Evolutionary conservation across 108 stramenopile species (phyloP).

Genomic region (Conticribra weissflogii): DNA sequence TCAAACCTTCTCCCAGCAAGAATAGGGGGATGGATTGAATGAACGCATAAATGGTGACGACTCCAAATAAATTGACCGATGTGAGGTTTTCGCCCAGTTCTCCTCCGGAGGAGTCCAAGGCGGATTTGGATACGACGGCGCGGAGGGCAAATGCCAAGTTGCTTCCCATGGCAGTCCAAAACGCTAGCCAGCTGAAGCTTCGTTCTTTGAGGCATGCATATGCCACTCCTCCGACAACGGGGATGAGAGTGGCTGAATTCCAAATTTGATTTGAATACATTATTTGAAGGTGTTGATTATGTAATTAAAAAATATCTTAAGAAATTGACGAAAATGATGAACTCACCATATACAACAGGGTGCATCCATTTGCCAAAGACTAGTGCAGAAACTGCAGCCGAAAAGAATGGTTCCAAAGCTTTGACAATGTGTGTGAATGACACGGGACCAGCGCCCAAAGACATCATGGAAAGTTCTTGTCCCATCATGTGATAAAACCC

Average conservation of each 20-base stretch:
- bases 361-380: conserved; percentile 80
- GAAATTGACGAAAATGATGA: too few species aligned
- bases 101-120: conserved; percentile 56
- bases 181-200: conserved; percentile 90
- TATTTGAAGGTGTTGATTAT: too few species aligned
- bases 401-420: conserved; percentile 90
- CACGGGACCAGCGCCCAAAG: conserved; percentile 85
- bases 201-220: conserved; percentile 90
- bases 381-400: conserved; percentile 75
- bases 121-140: conserved; percentile 88
- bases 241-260: conserved; percentile 70
- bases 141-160: conserved; percentile 90
- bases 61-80: conserved; percentile 90
- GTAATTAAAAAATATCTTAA: too few species aligned
- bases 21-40: conserved; percentile 78
- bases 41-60: conserved; percentile 86
- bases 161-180: conserved; percentile 89
- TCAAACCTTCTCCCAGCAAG: conserved; percentile 64
- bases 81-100: conserved; percentile 69
- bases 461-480: conserved; percentile 80
- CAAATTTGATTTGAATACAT: too few species aligned
- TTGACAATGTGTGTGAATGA: conserved; percentile 93
- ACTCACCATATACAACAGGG: conserved; percentile 65
- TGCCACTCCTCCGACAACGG: conserved; percentile 90
- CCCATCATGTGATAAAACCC: conserved; percentile 89